These are phyloP conservation scores for Umbelopsis sp. DNA, from an alignment of 192 early-diverging fungal species.

Conservation along the genomic window DNA sequence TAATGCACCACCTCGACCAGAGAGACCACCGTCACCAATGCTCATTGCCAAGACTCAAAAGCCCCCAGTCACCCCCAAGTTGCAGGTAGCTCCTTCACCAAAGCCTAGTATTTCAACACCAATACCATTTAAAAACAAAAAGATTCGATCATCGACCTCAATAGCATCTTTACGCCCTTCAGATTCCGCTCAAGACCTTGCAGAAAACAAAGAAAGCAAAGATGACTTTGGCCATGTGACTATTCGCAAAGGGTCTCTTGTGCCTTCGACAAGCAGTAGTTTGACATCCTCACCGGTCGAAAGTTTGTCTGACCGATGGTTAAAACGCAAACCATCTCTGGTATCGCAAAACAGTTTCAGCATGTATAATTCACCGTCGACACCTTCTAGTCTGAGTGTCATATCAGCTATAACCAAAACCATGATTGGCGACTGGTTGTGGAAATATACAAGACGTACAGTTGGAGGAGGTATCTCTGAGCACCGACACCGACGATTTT, in stretches of 20 bases:
- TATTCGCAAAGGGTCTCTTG: not conserved
- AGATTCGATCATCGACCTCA: conserved; percentile 15
- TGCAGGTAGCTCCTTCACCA: not conserved
- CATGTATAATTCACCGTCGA: not conserved
- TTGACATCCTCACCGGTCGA: not conserved
- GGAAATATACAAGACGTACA: conserved; percentile 68
- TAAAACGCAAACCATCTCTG: not conserved
- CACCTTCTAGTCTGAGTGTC: conserved; percentile 41
- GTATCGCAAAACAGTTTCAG: not conserved
- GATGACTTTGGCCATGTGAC: not conserved
- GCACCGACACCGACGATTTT: conserved; percentile 71
- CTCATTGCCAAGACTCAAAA: conserved; percentile 1
- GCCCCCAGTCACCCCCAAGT: not conserved
- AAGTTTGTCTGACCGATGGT: not conserved
- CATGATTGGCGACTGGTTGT: conserved; percentile 79
- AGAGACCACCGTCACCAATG: conserved; percentile 1
- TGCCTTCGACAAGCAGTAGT: not conserved
- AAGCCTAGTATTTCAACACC: conserved; percentile 34
- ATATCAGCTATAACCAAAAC: conserved; percentile 76
- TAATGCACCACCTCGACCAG: conserved; percentile 1
- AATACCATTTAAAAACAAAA: not conserved
- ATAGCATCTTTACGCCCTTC: conserved; percentile 26
- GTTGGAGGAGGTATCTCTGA: conserved; percentile 59
- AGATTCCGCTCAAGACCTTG: not conserved
- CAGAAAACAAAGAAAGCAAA: not conserved